Evolutionary conservation across 1,139 yeast genomes (phyloP).

Genomic region (Saccharomyces hybrid): DNA sequence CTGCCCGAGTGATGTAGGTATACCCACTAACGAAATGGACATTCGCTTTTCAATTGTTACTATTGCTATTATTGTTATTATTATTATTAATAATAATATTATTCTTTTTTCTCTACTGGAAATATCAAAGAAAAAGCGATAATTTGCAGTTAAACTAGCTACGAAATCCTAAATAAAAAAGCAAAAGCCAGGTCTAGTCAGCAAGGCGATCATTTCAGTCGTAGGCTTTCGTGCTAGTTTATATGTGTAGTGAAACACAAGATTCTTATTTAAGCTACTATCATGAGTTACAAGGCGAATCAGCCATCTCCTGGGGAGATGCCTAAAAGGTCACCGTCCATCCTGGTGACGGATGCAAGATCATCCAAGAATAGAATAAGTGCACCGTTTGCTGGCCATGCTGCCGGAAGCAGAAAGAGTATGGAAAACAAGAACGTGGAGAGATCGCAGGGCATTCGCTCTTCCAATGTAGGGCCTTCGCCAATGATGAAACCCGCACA

Average conservation of each 20-base stretch:
- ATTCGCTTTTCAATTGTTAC: too few species aligned
- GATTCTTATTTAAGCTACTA: slow-evolving; percentile 9
- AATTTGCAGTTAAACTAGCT: background rate
- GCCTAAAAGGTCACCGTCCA: slow-evolving; percentile 69
- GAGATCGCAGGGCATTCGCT: background rate
- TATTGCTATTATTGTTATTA: background rate
- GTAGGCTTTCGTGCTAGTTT: background rate
- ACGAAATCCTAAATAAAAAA: background rate
- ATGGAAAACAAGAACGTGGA: background rate
- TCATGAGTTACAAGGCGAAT: slow-evolving; percentile 10
- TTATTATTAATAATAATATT: too few species aligned
- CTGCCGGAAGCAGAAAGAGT: slow-evolving; percentile 11
- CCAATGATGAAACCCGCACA: background rate
- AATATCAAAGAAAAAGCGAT: background rate
- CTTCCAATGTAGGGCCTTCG: background rate
- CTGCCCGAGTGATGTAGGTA: background rate
- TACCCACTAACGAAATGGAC: too few species aligned
- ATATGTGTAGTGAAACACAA: background rate
- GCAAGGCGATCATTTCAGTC: background rate
- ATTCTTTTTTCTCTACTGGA: background rate
- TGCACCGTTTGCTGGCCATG: slow-evolving; percentile 74
- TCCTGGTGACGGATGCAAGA: slow-evolving; percentile 83
- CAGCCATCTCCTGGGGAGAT: slow-evolving; percentile 7
- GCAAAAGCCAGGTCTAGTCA: background rate
- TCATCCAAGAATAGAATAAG: slow-evolving; percentile 52